phyloP scores from a whole-genome alignment of 495 filamentous ascomycete genomes.

The Glonium stellatum region DNA sequence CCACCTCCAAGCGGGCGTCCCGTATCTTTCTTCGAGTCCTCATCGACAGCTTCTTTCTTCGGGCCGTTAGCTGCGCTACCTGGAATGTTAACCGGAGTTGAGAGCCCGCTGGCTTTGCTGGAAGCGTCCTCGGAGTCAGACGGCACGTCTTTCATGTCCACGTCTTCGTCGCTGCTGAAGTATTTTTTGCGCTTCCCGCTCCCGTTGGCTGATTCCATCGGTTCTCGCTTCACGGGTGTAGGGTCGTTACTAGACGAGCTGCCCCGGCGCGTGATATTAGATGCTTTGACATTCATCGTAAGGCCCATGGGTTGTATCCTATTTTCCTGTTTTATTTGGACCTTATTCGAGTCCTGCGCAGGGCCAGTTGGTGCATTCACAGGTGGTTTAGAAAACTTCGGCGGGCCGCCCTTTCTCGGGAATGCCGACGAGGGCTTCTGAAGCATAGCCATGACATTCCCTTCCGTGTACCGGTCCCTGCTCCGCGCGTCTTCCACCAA shows the following conservation, averaged over 20 bases:
- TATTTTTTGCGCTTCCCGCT: constrained; percentile 15
- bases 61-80: constrained; percentile 2
- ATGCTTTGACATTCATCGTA: neutral
- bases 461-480: constrained; percentile 69
- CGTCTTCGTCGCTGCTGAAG: constrained; percentile 11
- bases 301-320: neutral
- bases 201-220: neutral
- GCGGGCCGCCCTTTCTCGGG: constrained; percentile 1
- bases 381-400: neutral
- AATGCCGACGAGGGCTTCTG: constrained; percentile 37
- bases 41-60: neutral
- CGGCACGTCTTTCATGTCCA: constrained; percentile 23
- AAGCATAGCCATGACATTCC: constrained; percentile 52
- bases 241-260: neutral
- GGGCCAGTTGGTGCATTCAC: neutral
- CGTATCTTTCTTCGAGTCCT: neutral
- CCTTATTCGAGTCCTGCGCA: neutral
- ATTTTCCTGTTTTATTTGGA: neutral
- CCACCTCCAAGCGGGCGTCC: neutral
- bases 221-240: neutral
- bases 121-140: constrained; percentile 7
- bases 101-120: constrained; percentile 11
- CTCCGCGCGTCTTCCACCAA: constrained; percentile 72
- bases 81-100: constrained; percentile 9
- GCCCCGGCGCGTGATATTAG: neutral